Evolutionary conservation across 1,284 basidiomycete genomes (phyloP).

Genomic region (Puccinia brachypodii): DNA sequence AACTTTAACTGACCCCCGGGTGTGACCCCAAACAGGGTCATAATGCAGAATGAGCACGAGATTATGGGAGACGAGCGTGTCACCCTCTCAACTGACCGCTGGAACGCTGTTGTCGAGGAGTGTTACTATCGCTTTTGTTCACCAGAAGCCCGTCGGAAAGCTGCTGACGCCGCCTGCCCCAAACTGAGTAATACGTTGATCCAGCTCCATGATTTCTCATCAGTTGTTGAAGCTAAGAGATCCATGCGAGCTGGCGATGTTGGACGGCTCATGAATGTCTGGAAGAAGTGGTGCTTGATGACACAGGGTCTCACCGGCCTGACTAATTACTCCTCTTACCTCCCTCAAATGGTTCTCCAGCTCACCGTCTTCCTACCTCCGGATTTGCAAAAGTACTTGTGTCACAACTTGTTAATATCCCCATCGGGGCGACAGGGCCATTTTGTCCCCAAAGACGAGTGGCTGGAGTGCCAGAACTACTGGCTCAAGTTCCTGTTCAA

Average conservation of each 20-base stretch:
- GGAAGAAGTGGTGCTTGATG: constrained; percentile 14
- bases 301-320: neutral
- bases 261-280: neutral
- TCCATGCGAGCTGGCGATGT: neutral
- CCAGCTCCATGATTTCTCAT: constrained; percentile 1
- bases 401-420: neutral
- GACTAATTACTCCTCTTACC: constrained; percentile 2
- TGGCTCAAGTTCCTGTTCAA: neutral
- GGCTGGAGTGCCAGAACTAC: constrained; percentile 17
- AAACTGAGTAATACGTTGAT: neutral
- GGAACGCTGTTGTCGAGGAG: neutral
- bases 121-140: neutral
- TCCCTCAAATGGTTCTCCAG: neutral
- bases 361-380: neutral
- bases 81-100: neutral
- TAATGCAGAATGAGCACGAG: neutral
- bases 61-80: neutral
- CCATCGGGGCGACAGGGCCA: neutral
- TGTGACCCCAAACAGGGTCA: neutral
- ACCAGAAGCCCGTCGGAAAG: neutral
- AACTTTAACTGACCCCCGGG: too few species aligned
- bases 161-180: neutral
- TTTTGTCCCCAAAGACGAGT: constrained; percentile 16
- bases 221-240: neutral
- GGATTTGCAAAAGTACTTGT: neutral